These are phyloP conservation scores for Pinus albicaulis DNA, from an alignment of 75 land plant species.

Conservation along the genomic window DNA sequence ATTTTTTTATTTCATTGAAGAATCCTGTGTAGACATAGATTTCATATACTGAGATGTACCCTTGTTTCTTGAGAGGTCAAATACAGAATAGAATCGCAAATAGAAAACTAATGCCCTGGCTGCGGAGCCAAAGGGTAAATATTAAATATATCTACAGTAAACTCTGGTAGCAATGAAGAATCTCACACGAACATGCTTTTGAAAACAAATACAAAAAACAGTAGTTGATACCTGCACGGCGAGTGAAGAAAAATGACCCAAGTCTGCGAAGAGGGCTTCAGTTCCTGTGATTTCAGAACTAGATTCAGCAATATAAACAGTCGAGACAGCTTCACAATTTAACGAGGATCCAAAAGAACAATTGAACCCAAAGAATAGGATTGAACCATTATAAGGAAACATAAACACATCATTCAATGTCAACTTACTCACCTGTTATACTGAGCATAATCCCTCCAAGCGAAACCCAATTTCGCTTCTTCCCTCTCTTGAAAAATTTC, in stretches of 20 bases:
- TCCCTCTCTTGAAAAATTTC: conserved; percentile 42
- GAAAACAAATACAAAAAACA: not conserved
- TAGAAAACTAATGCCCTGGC: not conserved
- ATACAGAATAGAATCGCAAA: not conserved
- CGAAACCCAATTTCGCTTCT: conserved; percentile 57
- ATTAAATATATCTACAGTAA: not conserved
- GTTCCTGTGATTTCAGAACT: conserved; percentile 14
- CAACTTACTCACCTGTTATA: conserved; percentile 47
- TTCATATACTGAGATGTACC: not conserved
- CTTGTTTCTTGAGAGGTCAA: not conserved
- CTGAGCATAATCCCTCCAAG: conserved; percentile 77
- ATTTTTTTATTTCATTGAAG: not conserved
- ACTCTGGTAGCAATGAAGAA: not conserved
- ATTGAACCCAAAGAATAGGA: not conserved
- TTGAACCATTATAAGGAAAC: not conserved
- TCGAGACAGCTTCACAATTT: not conserved
- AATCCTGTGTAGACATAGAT: not conserved
- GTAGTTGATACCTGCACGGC: conserved; percentile 18
- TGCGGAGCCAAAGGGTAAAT: not conserved
- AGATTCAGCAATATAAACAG: not conserved
- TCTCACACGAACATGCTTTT: not conserved
- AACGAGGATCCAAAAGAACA: not conserved
- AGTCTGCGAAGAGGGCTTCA: conserved; percentile 27
- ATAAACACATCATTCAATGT: not conserved
- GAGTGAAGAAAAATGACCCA: conserved; percentile 25